phyloP scores from a whole-genome alignment of 2,329 filamentous ascomycete genomes.

The Calonectria pseudoreteaudii region DNA sequence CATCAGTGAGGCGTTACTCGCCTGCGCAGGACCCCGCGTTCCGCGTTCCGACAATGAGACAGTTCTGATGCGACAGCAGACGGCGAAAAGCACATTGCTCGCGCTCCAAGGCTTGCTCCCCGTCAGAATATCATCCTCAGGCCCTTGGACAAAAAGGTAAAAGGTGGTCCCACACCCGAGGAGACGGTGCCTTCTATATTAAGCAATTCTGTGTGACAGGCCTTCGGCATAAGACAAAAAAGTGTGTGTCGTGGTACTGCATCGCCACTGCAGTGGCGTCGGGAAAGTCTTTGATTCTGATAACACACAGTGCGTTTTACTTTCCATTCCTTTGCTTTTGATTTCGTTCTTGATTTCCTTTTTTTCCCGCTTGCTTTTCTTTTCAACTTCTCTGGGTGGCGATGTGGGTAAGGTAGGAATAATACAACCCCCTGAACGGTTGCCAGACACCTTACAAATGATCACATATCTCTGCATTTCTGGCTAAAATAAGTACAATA shows the following conservation, averaged over 20 bases:
- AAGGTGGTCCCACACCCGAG: background rate
- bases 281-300: background rate
- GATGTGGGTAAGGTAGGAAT: background rate
- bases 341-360: background rate
- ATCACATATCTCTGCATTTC: too few species aligned
- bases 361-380: background rate
- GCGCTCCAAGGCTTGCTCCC: background rate
- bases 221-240: background rate
- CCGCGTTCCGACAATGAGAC: background rate
- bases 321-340: background rate
- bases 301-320: conserved; percentile 7
- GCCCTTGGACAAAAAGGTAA: background rate
- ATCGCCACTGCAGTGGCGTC: background rate
- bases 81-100: background rate
- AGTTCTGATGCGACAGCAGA: background rate
- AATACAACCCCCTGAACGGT: too few species aligned
- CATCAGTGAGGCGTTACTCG: background rate
- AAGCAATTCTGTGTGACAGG: background rate
- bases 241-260: background rate
- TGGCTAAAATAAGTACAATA: too few species aligned
- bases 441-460: too few species aligned
- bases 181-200: conserved; percentile 9
- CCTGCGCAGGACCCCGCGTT: background rate
- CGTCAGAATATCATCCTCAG: background rate
- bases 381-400: background rate